phyloP scores from a whole-genome alignment of 192 early-diverging fungal genomes.

The Umbelopsis ramanniana region DNA sequence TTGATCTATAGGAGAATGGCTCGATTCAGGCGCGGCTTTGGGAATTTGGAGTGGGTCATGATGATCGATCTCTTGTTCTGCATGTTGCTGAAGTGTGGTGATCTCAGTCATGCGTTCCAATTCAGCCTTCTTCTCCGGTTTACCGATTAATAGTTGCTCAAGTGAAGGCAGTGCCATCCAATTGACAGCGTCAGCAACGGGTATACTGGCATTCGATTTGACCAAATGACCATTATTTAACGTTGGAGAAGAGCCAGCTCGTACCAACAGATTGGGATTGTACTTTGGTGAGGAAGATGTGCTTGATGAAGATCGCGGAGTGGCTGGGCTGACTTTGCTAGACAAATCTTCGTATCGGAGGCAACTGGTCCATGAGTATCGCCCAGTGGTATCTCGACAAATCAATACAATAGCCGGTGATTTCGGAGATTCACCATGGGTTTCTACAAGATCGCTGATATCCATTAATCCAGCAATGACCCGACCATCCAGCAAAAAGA shows the following conservation, averaged over 20 bases:
- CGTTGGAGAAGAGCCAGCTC: not conserved
- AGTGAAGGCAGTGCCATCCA: constrained; percentile 10
- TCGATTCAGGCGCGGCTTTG: not conserved
- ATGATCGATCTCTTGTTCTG: not conserved
- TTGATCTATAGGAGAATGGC: not conserved
- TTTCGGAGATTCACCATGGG: not conserved
- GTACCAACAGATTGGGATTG: not conserved
- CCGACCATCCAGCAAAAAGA: constrained; percentile 71
- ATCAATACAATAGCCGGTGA: constrained; percentile 60
- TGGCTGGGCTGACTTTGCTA: not conserved
- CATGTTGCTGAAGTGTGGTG: not conserved
- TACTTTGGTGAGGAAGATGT: not conserved
- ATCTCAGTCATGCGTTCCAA: not conserved
- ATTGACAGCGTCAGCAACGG: constrained; percentile 13
- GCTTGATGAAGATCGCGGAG: not conserved
- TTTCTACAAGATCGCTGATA: constrained; percentile 1
- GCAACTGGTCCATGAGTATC: constrained; percentile 67
- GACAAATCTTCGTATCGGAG: constrained; percentile 54
- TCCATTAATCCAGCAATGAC: constrained; percentile 75
- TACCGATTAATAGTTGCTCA: constrained; percentile 5
- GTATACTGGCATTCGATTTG: constrained; percentile 7
- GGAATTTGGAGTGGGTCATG: not conserved
- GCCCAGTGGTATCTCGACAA: constrained; percentile 72
- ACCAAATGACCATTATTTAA: not conserved
- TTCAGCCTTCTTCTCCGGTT: constrained; percentile 7